phyloP scores from a whole-genome alignment of 768 basidiomycete genomes.

The Suillus decipiens region DNA sequence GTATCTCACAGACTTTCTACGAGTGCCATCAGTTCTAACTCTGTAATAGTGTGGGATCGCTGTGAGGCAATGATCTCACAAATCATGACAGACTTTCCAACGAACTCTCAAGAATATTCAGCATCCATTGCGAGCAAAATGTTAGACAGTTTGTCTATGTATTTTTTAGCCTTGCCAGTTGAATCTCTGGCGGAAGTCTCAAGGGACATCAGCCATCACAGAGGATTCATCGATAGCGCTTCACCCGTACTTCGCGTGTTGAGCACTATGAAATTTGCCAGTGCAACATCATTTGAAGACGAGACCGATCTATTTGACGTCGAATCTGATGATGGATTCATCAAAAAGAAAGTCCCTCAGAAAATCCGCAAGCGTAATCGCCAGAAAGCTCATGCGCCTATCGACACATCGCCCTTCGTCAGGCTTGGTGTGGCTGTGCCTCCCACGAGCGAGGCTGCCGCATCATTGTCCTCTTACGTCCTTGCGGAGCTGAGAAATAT shows the following conservation, averaged over 20 bases:
- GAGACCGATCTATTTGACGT: conserved; percentile 9
- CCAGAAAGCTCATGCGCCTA: conserved; percentile 11
- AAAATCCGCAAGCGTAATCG: conserved; percentile 26
- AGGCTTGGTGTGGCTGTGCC: conserved; percentile 33
- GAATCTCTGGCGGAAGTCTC: conserved; percentile 14
- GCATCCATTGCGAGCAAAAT: conserved; percentile 24
- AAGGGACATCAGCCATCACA: conserved; percentile 21
- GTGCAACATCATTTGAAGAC: background rate
- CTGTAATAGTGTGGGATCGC: conserved; percentile 18
- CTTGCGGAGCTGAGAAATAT: conserved; percentile 25
- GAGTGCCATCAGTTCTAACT: background rate
- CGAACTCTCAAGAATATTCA: conserved; percentile 20
- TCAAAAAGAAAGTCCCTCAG: conserved; percentile 27
- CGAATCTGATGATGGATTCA: conserved; percentile 12
- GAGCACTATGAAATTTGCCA: conserved; percentile 10
- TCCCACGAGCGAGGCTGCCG: conserved; percentile 20
- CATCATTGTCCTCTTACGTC: conserved; percentile 18
- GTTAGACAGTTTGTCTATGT: conserved; percentile 27
- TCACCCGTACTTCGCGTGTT: conserved; percentile 24
- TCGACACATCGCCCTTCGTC: conserved; percentile 33
- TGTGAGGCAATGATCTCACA: conserved; percentile 20
- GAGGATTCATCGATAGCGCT: conserved; percentile 26
- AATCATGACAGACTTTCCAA: conserved; percentile 38
- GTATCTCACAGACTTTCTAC: conserved; percentile 14
- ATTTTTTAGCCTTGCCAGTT: conserved; percentile 26